These are phyloP conservation scores for Aspergillus egyptiacus DNA, from an alignment of 495 filamentous ascomycete genomes.

Conservation along the genomic window DNA sequence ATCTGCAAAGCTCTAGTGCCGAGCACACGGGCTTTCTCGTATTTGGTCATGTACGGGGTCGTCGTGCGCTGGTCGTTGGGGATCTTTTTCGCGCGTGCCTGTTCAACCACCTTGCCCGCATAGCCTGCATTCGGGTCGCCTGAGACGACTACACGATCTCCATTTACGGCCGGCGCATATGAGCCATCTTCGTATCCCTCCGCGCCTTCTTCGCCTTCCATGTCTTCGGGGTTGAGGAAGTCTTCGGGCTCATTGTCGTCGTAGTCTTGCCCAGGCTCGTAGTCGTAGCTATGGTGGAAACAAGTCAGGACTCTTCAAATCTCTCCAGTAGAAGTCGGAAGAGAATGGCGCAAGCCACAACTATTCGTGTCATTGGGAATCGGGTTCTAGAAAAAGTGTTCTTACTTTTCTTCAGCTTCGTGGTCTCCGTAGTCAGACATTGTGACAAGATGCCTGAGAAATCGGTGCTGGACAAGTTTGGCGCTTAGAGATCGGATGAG, in stretches of 20 bases:
- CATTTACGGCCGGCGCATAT: conserved; percentile 42
- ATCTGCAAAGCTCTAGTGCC: conserved; percentile 94
- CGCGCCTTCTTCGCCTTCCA: conserved; percentile 33
- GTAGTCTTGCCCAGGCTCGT: conserved; percentile 54
- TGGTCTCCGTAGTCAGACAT: conserved; percentile 88
- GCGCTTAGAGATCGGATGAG: background rate
- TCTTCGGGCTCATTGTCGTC: conserved; percentile 62
- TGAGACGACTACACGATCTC: conserved; percentile 59
- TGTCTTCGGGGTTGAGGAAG: conserved; percentile 42
- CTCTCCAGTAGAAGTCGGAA: background rate
- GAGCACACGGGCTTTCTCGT: conserved; percentile 87
- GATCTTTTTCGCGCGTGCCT: conserved; percentile 81
- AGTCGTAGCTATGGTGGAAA: conserved; percentile 39
- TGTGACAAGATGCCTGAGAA: conserved; percentile 23
- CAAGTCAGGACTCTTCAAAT: conserved; percentile 16
- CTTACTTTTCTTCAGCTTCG: conserved; percentile 53
- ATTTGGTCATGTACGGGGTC: conserved; percentile 99
- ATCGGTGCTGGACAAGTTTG: conserved; percentile 1
- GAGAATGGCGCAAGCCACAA: no score
- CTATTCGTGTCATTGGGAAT: background rate
- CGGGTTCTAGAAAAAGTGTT: conserved; percentile 9
- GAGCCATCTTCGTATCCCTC: conserved; percentile 51
- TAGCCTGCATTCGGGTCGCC: conserved; percentile 68
- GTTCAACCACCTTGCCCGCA: conserved; percentile 49
- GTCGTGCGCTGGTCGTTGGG: conserved; percentile 82